A percentile compares a stretch with the other conserved stretches of the same genome.
phyloP scores from a whole-genome alignment of 228 moss, liverwort and hornwort species.

The Sphagnum fallax region DNA sequence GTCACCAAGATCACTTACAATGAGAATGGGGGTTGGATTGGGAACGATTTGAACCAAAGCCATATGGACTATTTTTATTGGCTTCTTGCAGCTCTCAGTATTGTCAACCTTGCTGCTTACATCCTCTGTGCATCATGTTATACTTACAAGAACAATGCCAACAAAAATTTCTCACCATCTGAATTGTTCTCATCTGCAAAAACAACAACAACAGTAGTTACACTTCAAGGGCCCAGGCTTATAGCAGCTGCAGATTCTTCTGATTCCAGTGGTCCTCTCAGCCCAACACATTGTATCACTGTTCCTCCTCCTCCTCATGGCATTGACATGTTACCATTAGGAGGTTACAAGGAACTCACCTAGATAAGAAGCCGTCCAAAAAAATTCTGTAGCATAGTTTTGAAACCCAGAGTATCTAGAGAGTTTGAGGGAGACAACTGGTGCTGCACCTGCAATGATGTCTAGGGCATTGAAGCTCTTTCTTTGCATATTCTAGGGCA shows the following conservation, averaged over 20 bases:
- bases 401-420: too few species aligned
- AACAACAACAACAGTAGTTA: not conserved
- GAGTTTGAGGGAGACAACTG: too few species aligned
- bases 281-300: slow-evolving; percentile 23
- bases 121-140: slow-evolving; percentile 63
- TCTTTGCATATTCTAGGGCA: too few species aligned
- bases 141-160: slow-evolving; percentile 51
- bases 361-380: too few species aligned
- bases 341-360: too few species aligned
- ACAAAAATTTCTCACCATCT: not conserved
- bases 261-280: slow-evolving; percentile 42
- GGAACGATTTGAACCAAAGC: slow-evolving; percentile 75
- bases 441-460: too few species aligned
- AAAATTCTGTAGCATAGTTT: too few species aligned
- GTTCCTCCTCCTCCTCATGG: too few species aligned
- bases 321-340: too few species aligned
- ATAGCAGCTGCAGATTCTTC: slow-evolving; percentile 26
- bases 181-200: slow-evolving; percentile 14
- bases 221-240: slow-evolving; percentile 1
- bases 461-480: too few species aligned
- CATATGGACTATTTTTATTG: slow-evolving; percentile 99
- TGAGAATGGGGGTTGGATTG: slow-evolving; percentile 97
- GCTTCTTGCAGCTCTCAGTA: slow-evolving; percentile 76
- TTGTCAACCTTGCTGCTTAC: slow-evolving; percentile 56
- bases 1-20: slow-evolving; percentile 76